Evolutionary conservation across 345 rosid genomes (phyloP), one percentile per base, ranked within the genome.

Genomic region (Toxicodendron radicans): DNA sequence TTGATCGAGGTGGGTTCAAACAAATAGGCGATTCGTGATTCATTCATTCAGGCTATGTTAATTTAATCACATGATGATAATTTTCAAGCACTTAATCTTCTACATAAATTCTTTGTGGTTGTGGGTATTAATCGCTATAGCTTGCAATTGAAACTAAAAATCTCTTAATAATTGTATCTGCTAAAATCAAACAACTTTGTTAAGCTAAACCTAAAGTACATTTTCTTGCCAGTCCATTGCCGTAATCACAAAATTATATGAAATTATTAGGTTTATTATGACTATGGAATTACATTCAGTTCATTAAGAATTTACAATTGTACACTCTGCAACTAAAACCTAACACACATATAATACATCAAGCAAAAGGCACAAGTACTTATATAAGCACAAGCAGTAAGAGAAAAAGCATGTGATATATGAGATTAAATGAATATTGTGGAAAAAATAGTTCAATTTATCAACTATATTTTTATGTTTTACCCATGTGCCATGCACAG

Each of bases 111-210:
- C 30, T 27, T 27, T 27, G 30, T 27, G 30, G 30, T 27, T 2
- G 30, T 27, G 30, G 30, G 30, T 27, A 27, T 27, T 35, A 35
- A 35, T 35, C 38, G 43, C 6, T 7, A 38, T 38, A 38, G 43
- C 43, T 38, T 5, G 43, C 8, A 5, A 35, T 35, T 35, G 43
- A 38, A 5, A 38, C 10, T 68, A n/a, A 11, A 53, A 11, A 43
- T 64, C 68, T 17, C 11, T 27, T 13, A n/a, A 21, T 0, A 69
- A 35, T 6, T 35, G 38, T 35, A 38, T 58, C 65, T 4, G 65
- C 74, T 38, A 59, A 56, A 14, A 57, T 23, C 64, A 70, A 70
- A 70, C 51, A 23, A 16, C 7, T n/a, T 58, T 27, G 16, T 58
- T 59, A 45, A 58, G 33, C 74, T 71, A 58, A 20, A 9, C 9